phyloP scores from a whole-genome alignment of 441 rosid species.

The Francoa sonchifolia region DNA sequence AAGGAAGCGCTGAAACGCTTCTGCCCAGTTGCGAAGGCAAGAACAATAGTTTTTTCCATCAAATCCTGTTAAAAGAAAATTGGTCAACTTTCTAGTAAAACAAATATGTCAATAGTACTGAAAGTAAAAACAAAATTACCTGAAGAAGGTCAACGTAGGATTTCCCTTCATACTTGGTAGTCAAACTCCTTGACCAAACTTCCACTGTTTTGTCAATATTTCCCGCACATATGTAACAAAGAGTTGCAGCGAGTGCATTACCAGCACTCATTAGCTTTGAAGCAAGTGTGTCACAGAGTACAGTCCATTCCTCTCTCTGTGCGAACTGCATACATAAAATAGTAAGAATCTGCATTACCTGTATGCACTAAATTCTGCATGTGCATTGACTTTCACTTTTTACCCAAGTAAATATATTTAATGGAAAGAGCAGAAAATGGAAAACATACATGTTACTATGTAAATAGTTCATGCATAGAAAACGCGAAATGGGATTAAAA shows the following conservation, averaged over 20 bases:
- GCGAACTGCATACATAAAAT: slow-evolving; percentile 58
- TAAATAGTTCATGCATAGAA: too few species aligned
- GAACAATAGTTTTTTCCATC: slow-evolving; percentile 98
- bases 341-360: too few species aligned
- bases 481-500: too few species aligned
- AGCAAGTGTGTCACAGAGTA: slow-evolving; percentile 77
- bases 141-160: slow-evolving; percentile 83
- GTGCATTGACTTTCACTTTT: too few species aligned
- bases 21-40: slow-evolving; percentile 94
- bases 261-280: slow-evolving; percentile 68
- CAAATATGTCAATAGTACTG: slow-evolving; percentile 1
- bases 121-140: slow-evolving; percentile 35
- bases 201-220: slow-evolving; percentile 95
- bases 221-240: slow-evolving; percentile 92
- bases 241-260: slow-evolving; percentile 77
- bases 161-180: slow-evolving; percentile 52
- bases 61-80: slow-evolving; percentile 50
- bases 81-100: slow-evolving; percentile 7
- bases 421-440: too few species aligned
- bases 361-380: too few species aligned
- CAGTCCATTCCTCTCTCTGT: slow-evolving; percentile 79
- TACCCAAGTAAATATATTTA: too few species aligned
- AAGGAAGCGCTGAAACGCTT: slow-evolving; percentile 81
- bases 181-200: slow-evolving; percentile 89
- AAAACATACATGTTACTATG: too few species aligned